Percentiles rank a stretch among this genome's conserved stretches.
Evolutionary conservation across 176 grass and related monocot species (phyloP).

Genomic region (Dactylis glomerata): DNA sequence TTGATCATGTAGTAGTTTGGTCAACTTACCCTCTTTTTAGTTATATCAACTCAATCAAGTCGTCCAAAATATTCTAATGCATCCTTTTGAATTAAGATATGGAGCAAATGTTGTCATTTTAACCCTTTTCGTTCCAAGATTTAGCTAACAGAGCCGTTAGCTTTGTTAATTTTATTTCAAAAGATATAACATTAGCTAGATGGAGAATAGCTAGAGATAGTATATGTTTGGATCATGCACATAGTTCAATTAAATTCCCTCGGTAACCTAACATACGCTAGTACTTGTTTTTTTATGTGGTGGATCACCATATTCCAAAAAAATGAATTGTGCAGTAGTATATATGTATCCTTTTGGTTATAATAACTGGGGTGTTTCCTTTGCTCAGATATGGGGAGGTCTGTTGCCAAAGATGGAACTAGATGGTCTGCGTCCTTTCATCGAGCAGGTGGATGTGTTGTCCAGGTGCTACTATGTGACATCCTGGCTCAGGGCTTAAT

Average conservation of each 20-base stretch:
- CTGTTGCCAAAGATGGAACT: conserved; percentile 60
- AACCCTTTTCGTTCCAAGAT: neutral
- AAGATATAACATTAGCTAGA: neutral
- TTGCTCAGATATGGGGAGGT: conserved; percentile 58
- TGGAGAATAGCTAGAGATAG: neutral
- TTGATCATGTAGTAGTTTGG: conserved; percentile 2
- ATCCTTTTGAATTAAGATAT: neutral
- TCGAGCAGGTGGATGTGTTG: conserved; percentile 71
- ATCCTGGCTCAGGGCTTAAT: too few species aligned
- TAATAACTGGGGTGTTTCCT: neutral
- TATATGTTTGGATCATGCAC: neutral
- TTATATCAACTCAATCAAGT: neutral
- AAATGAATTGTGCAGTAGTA: neutral
- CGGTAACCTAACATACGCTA: too few species aligned
- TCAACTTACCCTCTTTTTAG: neutral
- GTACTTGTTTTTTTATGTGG: neutral
- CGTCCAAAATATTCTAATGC: neutral
- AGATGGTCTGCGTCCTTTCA: conserved; percentile 72
- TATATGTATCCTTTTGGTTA: neutral
- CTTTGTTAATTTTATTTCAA: conserved; percentile 7
- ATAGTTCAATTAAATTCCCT: neutral
- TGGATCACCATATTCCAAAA: neutral
- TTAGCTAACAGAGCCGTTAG: neutral
- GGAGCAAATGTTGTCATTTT: neutral
- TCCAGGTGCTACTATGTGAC: conserved; percentile 52